These are phyloP conservation scores for Arabidopsis suecica DNA, from an alignment of 345 rosid species.

Conservation along the genomic window DNA sequence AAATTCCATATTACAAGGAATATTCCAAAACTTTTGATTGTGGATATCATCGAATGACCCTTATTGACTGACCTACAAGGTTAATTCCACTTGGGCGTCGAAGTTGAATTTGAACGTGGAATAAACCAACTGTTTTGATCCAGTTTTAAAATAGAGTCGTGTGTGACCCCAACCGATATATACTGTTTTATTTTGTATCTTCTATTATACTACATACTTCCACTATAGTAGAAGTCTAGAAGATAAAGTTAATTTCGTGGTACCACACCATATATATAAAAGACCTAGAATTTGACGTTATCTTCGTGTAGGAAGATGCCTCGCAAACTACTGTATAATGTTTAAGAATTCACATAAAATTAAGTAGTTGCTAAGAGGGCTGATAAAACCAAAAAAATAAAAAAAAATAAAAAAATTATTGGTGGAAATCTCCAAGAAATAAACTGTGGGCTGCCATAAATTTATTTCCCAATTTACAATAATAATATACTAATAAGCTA, in stretches of 20 bases:
- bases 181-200: neutral
- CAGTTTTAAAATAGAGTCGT: neutral
- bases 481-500: neutral
- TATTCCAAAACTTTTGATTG: constrained; percentile 25
- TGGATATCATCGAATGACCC: constrained; percentile 39
- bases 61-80: constrained; percentile 33
- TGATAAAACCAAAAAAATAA: neutral
- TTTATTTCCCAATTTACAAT: neutral
- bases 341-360: neutral
- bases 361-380: neutral
- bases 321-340: neutral
- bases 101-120: constrained; percentile 29
- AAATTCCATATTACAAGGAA: constrained; percentile 25
- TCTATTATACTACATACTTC: neutral
- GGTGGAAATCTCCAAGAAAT: constrained; percentile 14
- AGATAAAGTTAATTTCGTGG: neutral
- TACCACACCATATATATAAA: constrained; percentile 4
- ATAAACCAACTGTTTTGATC: constrained; percentile 20
- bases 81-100: constrained; percentile 25
- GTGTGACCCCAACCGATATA: neutral
- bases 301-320: neutral
- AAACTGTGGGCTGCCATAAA: constrained; percentile 2
- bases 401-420: neutral
- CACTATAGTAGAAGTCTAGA: neutral
- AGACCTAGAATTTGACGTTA: neutral